These are phyloP conservation scores for Vishniacozyma victoriae DNA, from an alignment of 768 basidiomycete genomes.

Conservation along the genomic window DNA sequence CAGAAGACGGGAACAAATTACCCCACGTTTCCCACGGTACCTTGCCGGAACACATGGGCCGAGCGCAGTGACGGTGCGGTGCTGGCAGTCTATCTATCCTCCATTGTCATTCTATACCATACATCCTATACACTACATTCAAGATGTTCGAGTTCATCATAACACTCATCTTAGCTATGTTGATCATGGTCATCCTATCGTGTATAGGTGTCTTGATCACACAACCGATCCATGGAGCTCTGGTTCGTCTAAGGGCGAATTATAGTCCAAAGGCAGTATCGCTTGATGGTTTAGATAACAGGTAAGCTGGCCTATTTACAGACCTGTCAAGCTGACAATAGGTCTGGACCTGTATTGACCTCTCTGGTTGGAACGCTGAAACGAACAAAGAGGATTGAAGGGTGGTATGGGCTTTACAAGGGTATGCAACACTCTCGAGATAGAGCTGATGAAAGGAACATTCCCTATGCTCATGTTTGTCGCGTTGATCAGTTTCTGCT, in stretches of 20 bases:
- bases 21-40: too few relatives aligned
- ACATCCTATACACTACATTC: neutral
- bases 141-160: conserved; percentile 31
- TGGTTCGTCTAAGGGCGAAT: conserved; percentile 43
- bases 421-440: conserved; percentile 18
- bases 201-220: conserved; percentile 36
- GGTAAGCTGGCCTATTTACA: neutral
- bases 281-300: conserved; percentile 23
- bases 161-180: conserved; percentile 36
- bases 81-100: too few relatives aligned
- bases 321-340: conserved; percentile 5
- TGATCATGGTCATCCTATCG: conserved; percentile 42
- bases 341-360: conserved; percentile 44
- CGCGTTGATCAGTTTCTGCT: conserved; percentile 39
- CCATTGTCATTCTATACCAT: neutral
- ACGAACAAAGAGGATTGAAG: conserved; percentile 44
- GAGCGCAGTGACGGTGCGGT: too few relatives aligned
- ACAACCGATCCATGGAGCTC: conserved; percentile 46
- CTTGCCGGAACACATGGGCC: too few relatives aligned
- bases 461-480: conserved; percentile 37
- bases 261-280: conserved; percentile 46
- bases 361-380: conserved; percentile 37
- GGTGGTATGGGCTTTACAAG: conserved; percentile 45
- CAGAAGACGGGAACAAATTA: too few relatives aligned
- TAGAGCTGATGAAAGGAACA: conserved; percentile 22